A percentile compares a stretch with the other conserved stretches of the same genome.
These are phyloP conservation scores for Candida broadrunensis DNA, from an alignment of 805 yeast genomes.

Conservation along the genomic window DNA sequence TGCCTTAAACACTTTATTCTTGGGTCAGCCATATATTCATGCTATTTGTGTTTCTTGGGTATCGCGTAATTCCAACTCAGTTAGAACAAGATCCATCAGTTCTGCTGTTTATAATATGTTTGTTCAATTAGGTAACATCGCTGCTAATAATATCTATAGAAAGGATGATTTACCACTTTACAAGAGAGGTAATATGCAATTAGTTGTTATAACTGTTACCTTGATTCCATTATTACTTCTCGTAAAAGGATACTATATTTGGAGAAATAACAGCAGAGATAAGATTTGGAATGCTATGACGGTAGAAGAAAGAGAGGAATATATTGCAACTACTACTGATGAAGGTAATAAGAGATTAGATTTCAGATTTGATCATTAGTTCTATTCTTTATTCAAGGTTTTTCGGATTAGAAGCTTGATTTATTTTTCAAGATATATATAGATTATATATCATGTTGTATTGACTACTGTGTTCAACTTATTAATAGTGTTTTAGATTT, in stretches of 20 bases:
- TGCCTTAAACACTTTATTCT: constrained; percentile 15
- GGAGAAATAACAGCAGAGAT: constrained; percentile 43
- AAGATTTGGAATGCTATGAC: constrained; percentile 49
- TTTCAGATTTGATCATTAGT: constrained; percentile 29
- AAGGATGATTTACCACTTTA: constrained; percentile 58
- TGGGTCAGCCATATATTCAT: constrained; percentile 30
- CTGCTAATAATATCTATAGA: constrained; percentile 55
- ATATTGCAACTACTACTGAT: constrained; percentile 45
- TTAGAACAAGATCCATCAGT: constrained; percentile 61
- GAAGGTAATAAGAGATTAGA: constrained; percentile 47
- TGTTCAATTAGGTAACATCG: constrained; percentile 56
- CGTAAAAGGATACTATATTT: constrained; percentile 36
- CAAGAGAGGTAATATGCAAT: constrained; percentile 49
- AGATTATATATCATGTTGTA: too few species aligned
- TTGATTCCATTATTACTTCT: constrained; percentile 23
- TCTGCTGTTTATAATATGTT: constrained; percentile 65
- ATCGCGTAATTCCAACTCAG: constrained; percentile 60
- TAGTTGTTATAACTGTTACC: constrained; percentile 34
- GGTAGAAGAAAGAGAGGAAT: constrained; percentile 47
- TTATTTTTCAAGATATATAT: too few species aligned
- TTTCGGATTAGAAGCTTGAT: too few species aligned
- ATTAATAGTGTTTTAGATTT: too few species aligned
- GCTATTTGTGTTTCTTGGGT: constrained; percentile 41
- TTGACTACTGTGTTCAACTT: too few species aligned
- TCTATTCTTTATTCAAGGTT: too few species aligned